Evolutionary conservation across 768 basidiomycete species (phyloP).

Genomic region (Panaeolus cyanescens): DNA sequence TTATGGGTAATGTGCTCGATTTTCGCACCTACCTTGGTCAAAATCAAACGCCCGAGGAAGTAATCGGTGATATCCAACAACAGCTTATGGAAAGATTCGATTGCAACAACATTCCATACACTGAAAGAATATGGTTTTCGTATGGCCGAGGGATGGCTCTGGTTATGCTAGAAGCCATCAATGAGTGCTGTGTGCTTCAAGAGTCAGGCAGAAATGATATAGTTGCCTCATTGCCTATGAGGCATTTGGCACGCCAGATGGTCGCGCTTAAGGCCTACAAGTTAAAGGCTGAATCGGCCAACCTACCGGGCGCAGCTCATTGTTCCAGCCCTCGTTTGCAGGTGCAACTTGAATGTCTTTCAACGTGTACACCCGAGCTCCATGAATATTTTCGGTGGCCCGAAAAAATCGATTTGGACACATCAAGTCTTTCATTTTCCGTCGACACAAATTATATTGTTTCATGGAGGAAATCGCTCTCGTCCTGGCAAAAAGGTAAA

Average conservation of each 20-base stretch:
- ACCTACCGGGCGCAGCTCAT: background rate
- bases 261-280: background rate
- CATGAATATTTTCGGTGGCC: no score
- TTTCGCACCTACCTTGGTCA: conserved; percentile 11
- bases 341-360: background rate
- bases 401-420: no score
- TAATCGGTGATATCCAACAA: background rate
- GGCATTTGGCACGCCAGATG: background rate
- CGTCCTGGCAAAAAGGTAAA: background rate
- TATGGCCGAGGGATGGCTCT: conserved; percentile 9
- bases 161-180: background rate
- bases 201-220: background rate
- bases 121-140: conserved; percentile 7
- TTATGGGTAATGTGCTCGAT: conserved; percentile 16
- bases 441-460: no score
- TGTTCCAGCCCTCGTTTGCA: background rate
- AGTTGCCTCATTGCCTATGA: background rate
- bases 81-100: conserved; percentile 5
- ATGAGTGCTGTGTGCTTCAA: background rate
- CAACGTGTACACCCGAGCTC: no score
- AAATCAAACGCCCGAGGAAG: background rate
- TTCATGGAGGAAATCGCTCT: conserved; percentile 7
- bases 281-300: background rate
- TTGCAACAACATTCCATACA: conserved; percentile 5
- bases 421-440: no score